Percentiles rank a stretch among this genome's conserved stretches.
phyloP scores from a whole-genome alignment of 192 early-diverging fungal genomes.

The Gonapodya prolifera region DNA sequence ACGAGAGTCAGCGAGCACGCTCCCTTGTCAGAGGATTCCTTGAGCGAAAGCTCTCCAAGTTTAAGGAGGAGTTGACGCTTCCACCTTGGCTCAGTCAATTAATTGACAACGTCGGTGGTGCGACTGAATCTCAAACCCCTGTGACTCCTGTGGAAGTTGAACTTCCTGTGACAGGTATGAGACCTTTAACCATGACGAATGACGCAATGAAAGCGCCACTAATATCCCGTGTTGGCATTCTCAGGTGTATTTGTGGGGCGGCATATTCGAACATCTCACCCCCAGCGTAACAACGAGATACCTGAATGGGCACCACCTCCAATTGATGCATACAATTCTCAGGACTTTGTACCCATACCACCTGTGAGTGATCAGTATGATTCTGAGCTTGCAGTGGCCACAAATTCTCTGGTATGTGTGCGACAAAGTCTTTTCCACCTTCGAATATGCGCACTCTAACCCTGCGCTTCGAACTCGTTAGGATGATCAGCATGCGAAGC shows the following conservation, averaged over 20 bases:
- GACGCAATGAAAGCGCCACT: too few species aligned
- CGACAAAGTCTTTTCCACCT: too few species aligned
- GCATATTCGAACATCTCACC: not conserved
- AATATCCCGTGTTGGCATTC: too few species aligned
- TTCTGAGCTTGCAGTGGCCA: not conserved
- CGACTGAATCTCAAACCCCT: not conserved
- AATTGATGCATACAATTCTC: not conserved
- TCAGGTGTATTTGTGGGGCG: not conserved
- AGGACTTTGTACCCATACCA: not conserved
- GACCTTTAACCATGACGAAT: too few species aligned
- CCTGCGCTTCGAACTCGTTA: not conserved
- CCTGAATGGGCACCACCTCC: not conserved
- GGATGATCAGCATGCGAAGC: not conserved
- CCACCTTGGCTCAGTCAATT: not conserved
- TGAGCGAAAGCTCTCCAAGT: not conserved
- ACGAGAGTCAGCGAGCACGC: not conserved
- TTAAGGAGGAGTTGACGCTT: not conserved
- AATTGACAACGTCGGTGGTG: too few species aligned
- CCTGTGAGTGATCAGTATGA: not conserved
- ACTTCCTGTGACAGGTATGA: not conserved
- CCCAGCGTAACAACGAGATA: not conserved
- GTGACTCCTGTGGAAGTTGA: not conserved
- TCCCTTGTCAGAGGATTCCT: not conserved
- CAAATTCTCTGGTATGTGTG: too few species aligned
- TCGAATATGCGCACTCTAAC: not conserved